Evolutionary conservation across 208 protist species (phyloP).

Genomic region (Trypanosoma theileri): DNA sequence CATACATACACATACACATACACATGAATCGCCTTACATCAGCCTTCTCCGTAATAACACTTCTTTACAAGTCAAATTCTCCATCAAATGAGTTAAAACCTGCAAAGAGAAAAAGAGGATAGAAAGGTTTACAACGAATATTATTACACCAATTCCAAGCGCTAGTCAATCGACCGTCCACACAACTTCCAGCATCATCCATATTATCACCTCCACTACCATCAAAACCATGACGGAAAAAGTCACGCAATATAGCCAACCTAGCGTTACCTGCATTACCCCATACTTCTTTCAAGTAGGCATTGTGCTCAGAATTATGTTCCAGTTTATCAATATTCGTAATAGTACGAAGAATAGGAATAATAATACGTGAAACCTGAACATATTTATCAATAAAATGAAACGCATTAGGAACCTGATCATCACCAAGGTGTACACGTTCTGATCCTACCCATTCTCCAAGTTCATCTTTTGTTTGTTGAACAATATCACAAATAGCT

Average conservation of each 20-base stretch:
- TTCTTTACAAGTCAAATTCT: conserved; percentile 85
- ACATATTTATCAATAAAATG: conserved; percentile 99
- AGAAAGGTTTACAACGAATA: conserved; percentile 95
- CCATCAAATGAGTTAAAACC: conserved; percentile 98
- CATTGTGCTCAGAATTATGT: conserved; percentile 40
- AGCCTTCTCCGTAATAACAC: too few species aligned
- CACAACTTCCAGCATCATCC: conserved; percentile 97
- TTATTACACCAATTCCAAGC: conserved; percentile 98
- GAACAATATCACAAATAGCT: conserved; percentile 88
- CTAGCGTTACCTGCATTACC: conserved; percentile 60
- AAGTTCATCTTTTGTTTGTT: conserved; percentile 86
- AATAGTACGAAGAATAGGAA: conserved; percentile 92
- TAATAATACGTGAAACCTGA: conserved; percentile 95
- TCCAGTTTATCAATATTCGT: conserved; percentile 80
- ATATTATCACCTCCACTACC: conserved; percentile 97
- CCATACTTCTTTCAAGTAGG: conserved; percentile 87
- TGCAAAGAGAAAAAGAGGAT: conserved; percentile 94
- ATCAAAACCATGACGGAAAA: conserved; percentile 96
- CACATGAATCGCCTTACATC: too few species aligned
- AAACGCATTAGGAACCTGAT: conserved; percentile 98
- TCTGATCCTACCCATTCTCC: conserved; percentile 90
- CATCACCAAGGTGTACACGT: conserved; percentile 96
- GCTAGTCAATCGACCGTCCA: conserved; percentile 96
- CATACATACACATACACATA: neutral
- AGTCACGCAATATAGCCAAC: conserved; percentile 92